Conservation (phyloP, 805 yeast genomes). For the Zygosaccharomyces rouxii region DNA sequence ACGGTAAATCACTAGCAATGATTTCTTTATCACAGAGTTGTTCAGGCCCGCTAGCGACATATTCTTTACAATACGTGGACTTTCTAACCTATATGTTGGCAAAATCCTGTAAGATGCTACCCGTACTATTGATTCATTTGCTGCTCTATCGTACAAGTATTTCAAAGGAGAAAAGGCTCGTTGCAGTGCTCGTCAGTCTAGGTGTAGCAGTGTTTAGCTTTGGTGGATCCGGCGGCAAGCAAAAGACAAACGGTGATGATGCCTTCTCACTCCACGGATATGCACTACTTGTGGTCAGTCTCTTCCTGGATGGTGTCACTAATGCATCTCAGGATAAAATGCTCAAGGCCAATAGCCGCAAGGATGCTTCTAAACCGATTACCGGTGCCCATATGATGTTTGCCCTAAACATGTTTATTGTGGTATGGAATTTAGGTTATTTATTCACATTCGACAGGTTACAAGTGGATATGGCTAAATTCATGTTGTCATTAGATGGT, state of each 20-base stretch:
- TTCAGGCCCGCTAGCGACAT: constrained; percentile 78
- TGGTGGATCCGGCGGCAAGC: constrained; percentile 37
- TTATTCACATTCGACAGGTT: constrained; percentile 30
- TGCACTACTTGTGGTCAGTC: constrained; percentile 50
- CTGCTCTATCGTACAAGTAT: constrained; percentile 64
- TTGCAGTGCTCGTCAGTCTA: constrained; percentile 69
- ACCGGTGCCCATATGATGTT: constrained; percentile 90
- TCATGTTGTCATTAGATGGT: constrained; percentile 40
- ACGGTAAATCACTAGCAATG: constrained; percentile 39
- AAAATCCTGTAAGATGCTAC: constrained; percentile 89
- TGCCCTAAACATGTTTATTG: constrained; percentile 47
- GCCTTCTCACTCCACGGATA: constrained; percentile 48
- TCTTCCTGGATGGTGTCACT: constrained; percentile 85
- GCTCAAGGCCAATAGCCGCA: constrained; percentile 41
- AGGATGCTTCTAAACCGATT: constrained; percentile 33
- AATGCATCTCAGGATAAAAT: constrained; percentile 90
- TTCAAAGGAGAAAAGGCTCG: constrained; percentile 70
- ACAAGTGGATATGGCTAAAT: constrained; percentile 36
- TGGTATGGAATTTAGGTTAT: constrained; percentile 48
- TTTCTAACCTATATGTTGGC: constrained; percentile 81
- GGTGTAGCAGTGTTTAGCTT: constrained; percentile 83
- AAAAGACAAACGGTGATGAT: constrained; percentile 36
- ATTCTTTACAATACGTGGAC: constrained; percentile 76
- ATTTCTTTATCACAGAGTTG: constrained; percentile 73
- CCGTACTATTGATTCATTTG: constrained; percentile 85